Evolutionary conservation across 2,329 filamentous ascomycete species (phyloP).

Genomic region (Herpotrichia juniperi): DNA sequence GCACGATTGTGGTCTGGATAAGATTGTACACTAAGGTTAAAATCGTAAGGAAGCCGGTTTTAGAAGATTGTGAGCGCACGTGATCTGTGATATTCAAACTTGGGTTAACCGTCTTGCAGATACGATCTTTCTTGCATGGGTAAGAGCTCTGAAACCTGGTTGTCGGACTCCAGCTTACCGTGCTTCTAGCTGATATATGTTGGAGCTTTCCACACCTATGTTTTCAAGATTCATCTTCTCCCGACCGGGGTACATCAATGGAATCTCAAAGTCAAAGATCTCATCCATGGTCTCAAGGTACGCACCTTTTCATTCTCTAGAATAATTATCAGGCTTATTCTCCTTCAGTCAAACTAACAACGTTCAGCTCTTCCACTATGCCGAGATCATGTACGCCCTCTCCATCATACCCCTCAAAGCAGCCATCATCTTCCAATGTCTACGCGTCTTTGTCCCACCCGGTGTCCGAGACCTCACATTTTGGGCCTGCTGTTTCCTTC

Average conservation of each 20-base stretch:
- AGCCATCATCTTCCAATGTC: conserved; percentile 23
- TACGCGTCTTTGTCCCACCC: conserved; percentile 20
- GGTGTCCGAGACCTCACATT: conserved; percentile 3
- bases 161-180: background rate
- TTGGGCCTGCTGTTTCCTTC: conserved; percentile 14
- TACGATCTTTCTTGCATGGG: background rate
- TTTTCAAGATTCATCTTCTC: background rate
- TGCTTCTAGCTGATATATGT: background rate
- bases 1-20: background rate
- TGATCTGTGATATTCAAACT: background rate
- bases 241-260: conserved; percentile 3
- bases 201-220: background rate
- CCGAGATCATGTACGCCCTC: conserved; percentile 15
- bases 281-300: conserved; percentile 10
- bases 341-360: background rate
- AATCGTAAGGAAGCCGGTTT: background rate
- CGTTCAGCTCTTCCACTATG: conserved; percentile 11
- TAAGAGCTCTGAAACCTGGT: background rate
- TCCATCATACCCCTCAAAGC: conserved; percentile 22
- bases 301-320: background rate
- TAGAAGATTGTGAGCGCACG: background rate
- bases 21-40: background rate
- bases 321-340: too few species aligned
- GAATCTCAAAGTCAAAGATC: conserved; percentile 4
- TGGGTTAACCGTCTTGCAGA: background rate